Evolutionary conservation across 2,329 filamentous ascomycete species (phyloP).

Genomic region (Cephalotrichum gorgonifer): DNA sequence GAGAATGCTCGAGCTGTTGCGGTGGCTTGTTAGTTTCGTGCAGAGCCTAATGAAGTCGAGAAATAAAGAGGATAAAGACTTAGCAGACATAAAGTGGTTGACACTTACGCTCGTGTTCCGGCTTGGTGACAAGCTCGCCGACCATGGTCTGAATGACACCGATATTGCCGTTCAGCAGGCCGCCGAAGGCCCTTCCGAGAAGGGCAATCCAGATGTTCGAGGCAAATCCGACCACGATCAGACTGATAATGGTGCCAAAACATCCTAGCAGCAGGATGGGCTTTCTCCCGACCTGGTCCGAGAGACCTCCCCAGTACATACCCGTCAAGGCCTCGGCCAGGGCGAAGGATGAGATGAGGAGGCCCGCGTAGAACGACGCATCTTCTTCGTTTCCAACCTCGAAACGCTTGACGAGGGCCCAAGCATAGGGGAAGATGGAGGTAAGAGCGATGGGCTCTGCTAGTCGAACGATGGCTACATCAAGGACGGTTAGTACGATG

Average conservation of each 20-base stretch:
- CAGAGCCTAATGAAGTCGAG: no score
- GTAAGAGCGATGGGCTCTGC: slow-evolving; percentile 89
- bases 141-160: slow-evolving; percentile 92
- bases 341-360: slow-evolving; percentile 79
- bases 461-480: slow-evolving; percentile 75
- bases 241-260: slow-evolving; percentile 69
- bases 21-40: background rate
- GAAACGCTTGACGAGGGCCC: slow-evolving; percentile 70
- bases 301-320: slow-evolving; percentile 79
- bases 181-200: slow-evolving; percentile 63
- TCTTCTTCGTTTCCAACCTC: slow-evolving; percentile 60
- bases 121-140: slow-evolving; percentile 71
- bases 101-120: slow-evolving; percentile 72
- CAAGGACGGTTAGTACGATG: slow-evolving; percentile 9
- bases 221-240: slow-evolving; percentile 75
- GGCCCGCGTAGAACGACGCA: slow-evolving; percentile 79
- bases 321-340: slow-evolving; percentile 74
- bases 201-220: slow-evolving; percentile 78
- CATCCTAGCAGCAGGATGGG: slow-evolving; percentile 76
- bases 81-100: no score
- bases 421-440: slow-evolving; percentile 87
- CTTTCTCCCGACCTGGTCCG: slow-evolving; percentile 75
- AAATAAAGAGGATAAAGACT: no score
- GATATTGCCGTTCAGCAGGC: slow-evolving; percentile 83
- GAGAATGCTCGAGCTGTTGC: slow-evolving; percentile 74